Evolutionary conservation across 2,329 filamentous ascomycete genomes (phyloP), one percentile per base, ranked within the genome.

Genomic region (Penicillium olsonii): DNA sequence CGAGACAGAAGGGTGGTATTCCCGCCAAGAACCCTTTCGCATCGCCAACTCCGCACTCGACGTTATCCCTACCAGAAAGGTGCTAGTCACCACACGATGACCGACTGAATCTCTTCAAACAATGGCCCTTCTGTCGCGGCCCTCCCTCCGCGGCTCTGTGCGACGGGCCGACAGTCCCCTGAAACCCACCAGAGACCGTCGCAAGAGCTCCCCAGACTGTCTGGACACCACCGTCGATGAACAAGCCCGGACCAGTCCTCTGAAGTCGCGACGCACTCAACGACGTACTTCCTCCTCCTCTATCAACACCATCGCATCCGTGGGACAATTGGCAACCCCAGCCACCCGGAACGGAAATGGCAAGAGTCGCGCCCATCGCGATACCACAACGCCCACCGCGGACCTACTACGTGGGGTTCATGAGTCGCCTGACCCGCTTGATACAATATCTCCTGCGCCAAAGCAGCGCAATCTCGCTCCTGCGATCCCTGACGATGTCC

Each of bases 41-140:
- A 49, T 44, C n/a, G n/a, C n/a, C 37, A 47, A 42, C 39, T 46
- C 42, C 22, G 31, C 19, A 29, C 18, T 41, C 27, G 26, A 31
- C 37, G 18, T n/a, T 29, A 24, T 31, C 38, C 45, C 45, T 43
- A 38, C 29, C 41, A 27, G 20, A 33, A 17, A 24, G 15, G n/a
- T n/a, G n/a, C n/a, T 19, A 27, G 52, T 50, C 47, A 52, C 51
- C 51, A 44, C 54, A 56, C 53, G 54, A 60, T 61, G 59, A 50
- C 50, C 43, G 37, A 42, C 39, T 63, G 42, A 60, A 47, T 31
- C 37, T 33, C 31, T 45, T 19, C 34, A 45, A 56, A 53, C 53
- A 54, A 70, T 70, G 68, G 62, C 65, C 45, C 56, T 67, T 53
- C 62, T 65, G 58, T 66, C 66, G 57, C 64, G 63, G 57, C 55